Evolutionary conservation across 495 filamentous ascomycete species (phyloP).

Genomic region (Ramalina peruviana): DNA sequence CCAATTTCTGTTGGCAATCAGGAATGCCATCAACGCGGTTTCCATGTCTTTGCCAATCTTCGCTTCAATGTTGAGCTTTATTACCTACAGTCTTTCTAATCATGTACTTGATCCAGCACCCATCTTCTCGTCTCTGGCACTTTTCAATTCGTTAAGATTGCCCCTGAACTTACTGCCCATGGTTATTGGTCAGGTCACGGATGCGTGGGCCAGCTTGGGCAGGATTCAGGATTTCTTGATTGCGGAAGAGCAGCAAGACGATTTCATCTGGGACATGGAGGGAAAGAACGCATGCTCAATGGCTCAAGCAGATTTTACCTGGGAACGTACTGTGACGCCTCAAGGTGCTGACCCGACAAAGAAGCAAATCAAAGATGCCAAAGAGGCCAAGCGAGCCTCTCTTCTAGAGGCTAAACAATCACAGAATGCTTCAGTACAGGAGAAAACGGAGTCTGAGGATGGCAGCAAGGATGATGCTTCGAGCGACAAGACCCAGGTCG

Average conservation of each 20-base stretch:
- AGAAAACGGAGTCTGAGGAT: slow-evolving; percentile 24
- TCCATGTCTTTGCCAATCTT: slow-evolving; percentile 72
- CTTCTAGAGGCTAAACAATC: slow-evolving; percentile 19
- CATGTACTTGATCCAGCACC: slow-evolving; percentile 57
- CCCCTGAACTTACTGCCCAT: slow-evolving; percentile 79
- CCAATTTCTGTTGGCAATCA: slow-evolving; percentile 63
- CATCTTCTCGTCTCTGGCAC: slow-evolving; percentile 81
- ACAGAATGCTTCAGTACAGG: background rate
- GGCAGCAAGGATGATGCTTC: slow-evolving; percentile 16
- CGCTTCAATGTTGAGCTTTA: slow-evolving; percentile 88
- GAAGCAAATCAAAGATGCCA: slow-evolving; percentile 30
- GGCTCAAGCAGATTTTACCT: slow-evolving; percentile 69
- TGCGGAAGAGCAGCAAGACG: slow-evolving; percentile 73
- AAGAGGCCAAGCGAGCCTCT: slow-evolving; percentile 21
- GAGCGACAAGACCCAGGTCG: slow-evolving; percentile 42
- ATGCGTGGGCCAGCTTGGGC: slow-evolving; percentile 71
- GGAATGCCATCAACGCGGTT: slow-evolving; percentile 73
- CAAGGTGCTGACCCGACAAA: slow-evolving; percentile 31
- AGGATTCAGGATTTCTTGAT: slow-evolving; percentile 79
- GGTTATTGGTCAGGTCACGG: slow-evolving; percentile 76
- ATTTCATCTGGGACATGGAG: slow-evolving; percentile 46
- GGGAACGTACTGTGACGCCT: slow-evolving; percentile 65
- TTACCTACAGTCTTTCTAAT: slow-evolving; percentile 71
- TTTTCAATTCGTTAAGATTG: slow-evolving; percentile 84
- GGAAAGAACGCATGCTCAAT: slow-evolving; percentile 58